Conservation (phyloP, 768 basidiomycete species). For the Mycena maculata region DNA sequence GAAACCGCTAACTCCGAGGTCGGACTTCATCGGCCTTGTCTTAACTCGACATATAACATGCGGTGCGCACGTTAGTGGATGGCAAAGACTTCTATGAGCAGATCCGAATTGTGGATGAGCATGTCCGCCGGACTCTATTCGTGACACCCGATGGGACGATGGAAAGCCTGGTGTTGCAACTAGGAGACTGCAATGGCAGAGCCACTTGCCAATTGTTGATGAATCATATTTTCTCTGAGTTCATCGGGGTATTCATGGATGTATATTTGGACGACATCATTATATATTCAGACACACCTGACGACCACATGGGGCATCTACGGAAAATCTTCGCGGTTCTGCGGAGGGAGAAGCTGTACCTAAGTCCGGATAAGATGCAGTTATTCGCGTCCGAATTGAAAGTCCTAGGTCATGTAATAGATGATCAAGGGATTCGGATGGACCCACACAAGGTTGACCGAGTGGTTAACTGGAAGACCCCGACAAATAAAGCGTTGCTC, state of each 20-base stretch:
- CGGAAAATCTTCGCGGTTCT: slow-evolving; percentile 47
- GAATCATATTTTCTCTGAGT: slow-evolving; percentile 50
- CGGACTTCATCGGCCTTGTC: too few relatives aligned
- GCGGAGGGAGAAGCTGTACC: slow-evolving; percentile 47
- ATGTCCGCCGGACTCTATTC: slow-evolving; percentile 41
- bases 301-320: slow-evolving; percentile 50
- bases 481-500: slow-evolving; percentile 47
- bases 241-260: slow-evolving; percentile 51
- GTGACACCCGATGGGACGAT: slow-evolving; percentile 49
- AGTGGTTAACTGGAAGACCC: slow-evolving; percentile 48
- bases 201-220: slow-evolving; percentile 57
- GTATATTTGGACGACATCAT: slow-evolving; percentile 50
- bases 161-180: slow-evolving; percentile 49
- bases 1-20: too few relatives aligned
- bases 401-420: slow-evolving; percentile 48
- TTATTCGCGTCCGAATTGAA: slow-evolving; percentile 46
- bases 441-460: slow-evolving; percentile 57
- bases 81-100: slow-evolving; percentile 49
- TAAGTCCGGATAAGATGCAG: too few relatives aligned
- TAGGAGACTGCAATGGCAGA: slow-evolving; percentile 39
- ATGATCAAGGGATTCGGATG: slow-evolving; percentile 54
- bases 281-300: slow-evolving; percentile 53
- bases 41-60: too few relatives aligned
- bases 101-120: slow-evolving; percentile 57
- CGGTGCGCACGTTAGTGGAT: slow-evolving; percentile 45